Base-by-base conservation (phyloP, 1,139 yeast genomes). In the Yamadazyma atmosphaerica region DNA sequence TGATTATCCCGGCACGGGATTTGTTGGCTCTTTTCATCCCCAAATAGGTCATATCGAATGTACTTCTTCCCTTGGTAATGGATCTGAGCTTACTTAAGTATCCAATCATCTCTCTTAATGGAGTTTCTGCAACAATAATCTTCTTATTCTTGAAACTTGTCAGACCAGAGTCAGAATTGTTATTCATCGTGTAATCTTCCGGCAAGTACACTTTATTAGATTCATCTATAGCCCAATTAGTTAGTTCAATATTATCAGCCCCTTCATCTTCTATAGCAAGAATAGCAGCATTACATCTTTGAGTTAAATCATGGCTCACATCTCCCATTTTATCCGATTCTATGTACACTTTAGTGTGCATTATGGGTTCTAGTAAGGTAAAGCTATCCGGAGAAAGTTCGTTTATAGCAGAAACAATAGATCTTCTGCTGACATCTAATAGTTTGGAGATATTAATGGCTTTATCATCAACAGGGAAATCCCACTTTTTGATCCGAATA, bases 101-200 rank as follows among this genome's bases (percentile, higher is more conserved):
- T 1, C 97, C 96, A 39, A 90, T 77, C 96, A 92, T 89, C 47
- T 85, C 95, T 45, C 83, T 74, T 51, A 92, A 68, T 8, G 98
- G 98, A 0, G 90, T 90, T 41, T 76, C 78, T 0, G 96, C 96
- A 12, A 68, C 65, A 28, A 90, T 77, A 2, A 77, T 65, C 52
- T 86, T 85, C 38, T 72, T 73, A 45, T 65, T 65, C 29, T 52
- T 56, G 38, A 63, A 46, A 9, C 55, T 58, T 2, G 36, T 39
- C 17, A 13, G 35, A 4, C 33, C 12, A 60, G 57, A 17, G 7
- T 36, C 33, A 5, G 37, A 35, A 14, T 42, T 47, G 9, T 16
- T 16, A 3, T 12, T 24, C 56, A 68, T 52, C n/a, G 75, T 70
- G 40, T 70, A 68, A 52, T 83, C 90, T 19, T 72, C 70, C 4